phyloP scores from a whole-genome alignment of 768 basidiomycete species.

The Russula compacta region DNA sequence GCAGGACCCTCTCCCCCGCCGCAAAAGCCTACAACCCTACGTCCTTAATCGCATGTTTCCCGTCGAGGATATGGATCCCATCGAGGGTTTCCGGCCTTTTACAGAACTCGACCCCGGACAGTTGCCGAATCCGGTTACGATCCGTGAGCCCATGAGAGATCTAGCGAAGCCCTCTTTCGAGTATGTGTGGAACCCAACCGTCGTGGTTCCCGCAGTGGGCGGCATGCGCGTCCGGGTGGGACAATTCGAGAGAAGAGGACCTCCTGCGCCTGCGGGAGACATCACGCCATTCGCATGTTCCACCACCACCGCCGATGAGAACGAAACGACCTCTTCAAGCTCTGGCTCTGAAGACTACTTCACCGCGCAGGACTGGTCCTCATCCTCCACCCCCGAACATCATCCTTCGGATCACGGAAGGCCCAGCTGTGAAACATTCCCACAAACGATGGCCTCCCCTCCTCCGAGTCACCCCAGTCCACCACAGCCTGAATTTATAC shows the following conservation, averaged over 20 bases:
- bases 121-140: not conserved
- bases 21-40: not conserved
- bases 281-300: not conserved
- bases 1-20: not conserved
- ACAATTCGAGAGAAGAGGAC: constrained; percentile 3
- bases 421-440: not conserved
- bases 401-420: not conserved
- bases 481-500: constrained; percentile 5
- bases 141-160: constrained; percentile 3
- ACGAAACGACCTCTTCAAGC: not conserved
- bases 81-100: constrained; percentile 12
- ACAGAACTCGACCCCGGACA: constrained; percentile 5
- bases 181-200: constrained; percentile 1
- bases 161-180: not conserved
- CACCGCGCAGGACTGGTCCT: constrained; percentile 6
- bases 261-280: not conserved
- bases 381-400: not conserved
- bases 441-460: not conserved
- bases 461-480: not conserved
- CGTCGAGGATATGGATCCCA: constrained; percentile 13
- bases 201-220: constrained; percentile 2
- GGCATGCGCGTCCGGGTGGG: constrained; percentile 15
- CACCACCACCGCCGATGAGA: not conserved
- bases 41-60: constrained; percentile 7
- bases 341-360: constrained; percentile 6